A percentile compares a stretch with the other conserved stretches of the same genome.
Evolutionary conservation across 768 basidiomycete species (phyloP).

Genomic region (Boletus subparvulus): DNA sequence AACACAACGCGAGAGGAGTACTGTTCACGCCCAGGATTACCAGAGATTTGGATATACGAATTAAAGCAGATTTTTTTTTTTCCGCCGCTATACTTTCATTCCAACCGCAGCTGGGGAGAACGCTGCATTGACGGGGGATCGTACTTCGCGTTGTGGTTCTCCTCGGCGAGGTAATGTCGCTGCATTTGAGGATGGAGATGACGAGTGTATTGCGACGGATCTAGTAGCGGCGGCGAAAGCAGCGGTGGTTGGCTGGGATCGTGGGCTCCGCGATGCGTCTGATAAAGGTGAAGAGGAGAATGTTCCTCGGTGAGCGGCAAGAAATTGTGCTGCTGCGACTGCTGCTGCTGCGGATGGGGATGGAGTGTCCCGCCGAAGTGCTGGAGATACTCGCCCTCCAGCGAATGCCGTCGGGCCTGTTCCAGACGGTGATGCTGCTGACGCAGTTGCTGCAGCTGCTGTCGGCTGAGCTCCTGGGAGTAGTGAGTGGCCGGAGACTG

Average conservation of each 20-base stretch:
- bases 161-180: constrained; percentile 34
- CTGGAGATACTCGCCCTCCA: constrained; percentile 39
- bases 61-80: constrained; percentile 13
- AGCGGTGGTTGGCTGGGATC: constrained; percentile 23
- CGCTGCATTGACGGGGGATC: constrained; percentile 41
- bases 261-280: constrained; percentile 37
- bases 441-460: constrained; percentile 41
- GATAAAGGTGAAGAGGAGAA: constrained; percentile 35
- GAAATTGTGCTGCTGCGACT: constrained; percentile 29
- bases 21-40: constrained; percentile 28
- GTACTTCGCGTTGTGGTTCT: constrained; percentile 42
- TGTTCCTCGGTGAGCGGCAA: constrained; percentile 28
- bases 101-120: constrained; percentile 49
- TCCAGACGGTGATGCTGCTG: constrained; percentile 38
- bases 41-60: constrained; percentile 26
- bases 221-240: constrained; percentile 36
- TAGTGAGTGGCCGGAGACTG: constrained; percentile 37
- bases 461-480: constrained; percentile 49
- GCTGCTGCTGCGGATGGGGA: constrained; percentile 30
- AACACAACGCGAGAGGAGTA: constrained; percentile 9
- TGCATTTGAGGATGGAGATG: constrained; percentile 37
- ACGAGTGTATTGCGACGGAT: constrained; percentile 31
- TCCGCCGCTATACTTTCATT: constrained; percentile 41
- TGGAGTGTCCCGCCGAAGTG: constrained; percentile 36
- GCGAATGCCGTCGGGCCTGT: constrained; percentile 33